Base-by-base conservation (phyloP, 139 green algal genomes). In the Coelastrella sp. region DNA sequence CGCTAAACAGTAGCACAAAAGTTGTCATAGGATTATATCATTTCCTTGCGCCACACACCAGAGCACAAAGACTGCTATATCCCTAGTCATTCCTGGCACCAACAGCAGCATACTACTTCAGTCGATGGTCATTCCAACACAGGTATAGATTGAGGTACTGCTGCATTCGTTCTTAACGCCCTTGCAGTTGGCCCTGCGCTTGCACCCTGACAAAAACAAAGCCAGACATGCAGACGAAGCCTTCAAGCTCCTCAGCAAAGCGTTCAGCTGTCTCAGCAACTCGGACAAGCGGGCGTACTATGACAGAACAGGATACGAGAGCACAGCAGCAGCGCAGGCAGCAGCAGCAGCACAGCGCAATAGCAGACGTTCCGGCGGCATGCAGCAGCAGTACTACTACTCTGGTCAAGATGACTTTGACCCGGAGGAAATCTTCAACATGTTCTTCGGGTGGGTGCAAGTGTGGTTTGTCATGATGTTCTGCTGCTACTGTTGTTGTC, bases 401-500 rank as follows among this genome's bases (percentile, higher is more conserved):
- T 60, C 40, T 0, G 75, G 75, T 4, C 21, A 37, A 4, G 86
- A 93, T 38, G 91, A 93, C 25, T 87, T 95, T 71, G 92, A 95
- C 84, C 90, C 92, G 1, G 88, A 94, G 51, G 87, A 95, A 66
- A 93, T 95, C 13, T 95, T 95, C 88, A 94, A 95, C 79, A 93
- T 93, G 86, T 95, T 95, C 87, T 95, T 95, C 71, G 91, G 90
- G 87, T 91, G 78, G 79, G 84, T 34, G 4, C 35, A 67, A 21
- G 21, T 78, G 53, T 64, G 6, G 53, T 0, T 32, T 0, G 27
- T 8, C 53, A 32, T 53, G 8, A 53, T 21, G 8, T 53, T 17
- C 15, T n/a, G 15, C 57, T 66, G 57, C 25, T 68, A 38, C 25
- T 77, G 41, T 60, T 66, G 43, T 40, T 30, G 30, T 37, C 45